Percentiles rank a stretch among this genome's conserved stretches.
These are phyloP conservation scores for Arctium minus DNA, from an alignment of 129 eudicot genomes.

Conservation along the genomic window DNA sequence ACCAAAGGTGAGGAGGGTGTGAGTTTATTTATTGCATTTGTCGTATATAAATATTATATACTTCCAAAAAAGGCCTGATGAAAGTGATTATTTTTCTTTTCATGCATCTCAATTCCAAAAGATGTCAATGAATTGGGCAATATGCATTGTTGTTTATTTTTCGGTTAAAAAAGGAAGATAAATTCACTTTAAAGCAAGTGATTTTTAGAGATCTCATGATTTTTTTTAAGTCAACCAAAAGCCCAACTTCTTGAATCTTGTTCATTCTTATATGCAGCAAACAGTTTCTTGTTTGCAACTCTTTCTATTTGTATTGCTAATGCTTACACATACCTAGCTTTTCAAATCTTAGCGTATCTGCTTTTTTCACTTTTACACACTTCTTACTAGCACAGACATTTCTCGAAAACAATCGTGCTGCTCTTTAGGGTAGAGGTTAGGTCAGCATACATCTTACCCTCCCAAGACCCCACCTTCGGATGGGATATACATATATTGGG, in stretches of 20 bases:
- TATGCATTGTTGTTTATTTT: background rate
- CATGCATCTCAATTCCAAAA: background rate
- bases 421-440: background rate
- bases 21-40: background rate
- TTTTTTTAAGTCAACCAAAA: background rate
- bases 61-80: constrained; percentile 5
- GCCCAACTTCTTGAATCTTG: background rate
- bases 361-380: no score
- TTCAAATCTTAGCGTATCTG: background rate
- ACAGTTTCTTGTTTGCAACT: background rate
- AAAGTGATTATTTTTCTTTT: background rate
- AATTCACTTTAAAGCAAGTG: background rate
- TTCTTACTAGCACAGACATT: no score
- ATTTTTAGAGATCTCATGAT: background rate
- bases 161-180: background rate
- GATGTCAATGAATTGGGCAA: background rate
- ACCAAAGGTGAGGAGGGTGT: background rate
- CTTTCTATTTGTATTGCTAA: background rate
- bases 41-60: no score
- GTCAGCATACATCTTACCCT: no score
- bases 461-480: no score
- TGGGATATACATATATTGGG: no score
- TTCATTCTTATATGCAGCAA: background rate
- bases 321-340: background rate
- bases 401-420: background rate